Base-by-base conservation (phyloP, 2,329 filamentous ascomycete genomes). In the Colletotrichum sp. region DNA sequence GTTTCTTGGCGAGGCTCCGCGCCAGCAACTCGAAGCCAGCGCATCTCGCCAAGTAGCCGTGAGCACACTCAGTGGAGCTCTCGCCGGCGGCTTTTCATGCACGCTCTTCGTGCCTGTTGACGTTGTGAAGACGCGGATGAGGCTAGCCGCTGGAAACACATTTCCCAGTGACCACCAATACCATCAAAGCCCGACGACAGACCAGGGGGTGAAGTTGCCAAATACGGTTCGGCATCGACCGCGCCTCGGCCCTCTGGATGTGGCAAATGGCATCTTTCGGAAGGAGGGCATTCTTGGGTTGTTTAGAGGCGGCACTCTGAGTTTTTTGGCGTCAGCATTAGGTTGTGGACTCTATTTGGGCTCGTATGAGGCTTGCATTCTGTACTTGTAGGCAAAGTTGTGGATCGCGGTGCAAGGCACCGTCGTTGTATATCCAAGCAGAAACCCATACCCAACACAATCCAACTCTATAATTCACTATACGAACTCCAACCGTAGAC, bases 81-180 rank as follows among this genome's bases (percentile, higher is more conserved):
- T 77, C 13, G 71, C 77, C 6, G 78, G 75, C 2, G 70, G 77
- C 26, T 38, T 52, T 5, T 38, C 67, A 16, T 69, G 70, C 4
- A 64, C 58, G 3, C n/a, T 78, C 7, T 78, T 78, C 48, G 78
- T 78, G 14, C 77, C 78, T 1, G 71, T 77, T 4, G 78, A 78
- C 38, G 76, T 78, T 2, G 77, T 78, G 30, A 78, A 77, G 67
- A 78, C 78, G 16, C 62, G 77, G 13, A 78, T 78, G 77, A 76
- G 77, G 28, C 75, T 78, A 7, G 75, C 75, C 3, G 77, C 75
- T 9, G 76, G 77, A 0, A 30, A 36, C 5, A 5, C 18, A 4
- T 5, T 32, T 7, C 7, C n/a, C 2, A 18, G 1, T 21, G 7
- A 13, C 4, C 13, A 32, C 38, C 7, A 21, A 30, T 2, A 10